These are phyloP conservation scores for Eucalyptus coolabah DNA, from an alignment of 345 rosid genomes.

Conservation along the genomic window DNA sequence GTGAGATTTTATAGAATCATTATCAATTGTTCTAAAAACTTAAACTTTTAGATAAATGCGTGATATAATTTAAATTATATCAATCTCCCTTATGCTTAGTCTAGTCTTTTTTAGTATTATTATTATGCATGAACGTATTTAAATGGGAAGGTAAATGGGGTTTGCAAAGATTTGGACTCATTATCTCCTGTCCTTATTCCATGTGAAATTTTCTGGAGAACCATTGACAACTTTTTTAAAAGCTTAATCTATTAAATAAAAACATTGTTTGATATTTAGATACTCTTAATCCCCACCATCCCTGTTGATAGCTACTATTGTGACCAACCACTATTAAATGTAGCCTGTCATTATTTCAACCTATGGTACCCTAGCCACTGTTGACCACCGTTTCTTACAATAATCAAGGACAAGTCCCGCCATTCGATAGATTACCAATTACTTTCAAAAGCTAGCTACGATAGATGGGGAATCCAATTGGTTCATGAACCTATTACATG, in stretches of 20 bases:
- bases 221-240: too few species aligned
- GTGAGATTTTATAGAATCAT: not conserved
- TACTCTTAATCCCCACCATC: not conserved
- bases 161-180: not conserved
- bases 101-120: not conserved
- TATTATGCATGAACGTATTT: not conserved
- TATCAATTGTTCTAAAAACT: not conserved
- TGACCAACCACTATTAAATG: not conserved
- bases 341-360: not conserved
- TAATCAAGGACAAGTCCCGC: not conserved
- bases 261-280: too few species aligned
- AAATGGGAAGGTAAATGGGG: not conserved
- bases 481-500: too few species aligned
- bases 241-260: not conserved
- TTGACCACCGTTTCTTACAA: not conserved
- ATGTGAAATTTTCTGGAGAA: not conserved
- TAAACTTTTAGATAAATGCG: too few species aligned
- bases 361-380: not conserved
- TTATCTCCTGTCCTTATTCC: not conserved
- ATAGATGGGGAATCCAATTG: too few species aligned
- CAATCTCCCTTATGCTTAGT: not conserved
- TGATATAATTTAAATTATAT: too few species aligned
- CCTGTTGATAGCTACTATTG: not conserved
- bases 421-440: too few species aligned
- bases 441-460: too few species aligned